Conservation (phyloP, 1,284 basidiomycete genomes). For the Ustilago cynodontis region DNA sequence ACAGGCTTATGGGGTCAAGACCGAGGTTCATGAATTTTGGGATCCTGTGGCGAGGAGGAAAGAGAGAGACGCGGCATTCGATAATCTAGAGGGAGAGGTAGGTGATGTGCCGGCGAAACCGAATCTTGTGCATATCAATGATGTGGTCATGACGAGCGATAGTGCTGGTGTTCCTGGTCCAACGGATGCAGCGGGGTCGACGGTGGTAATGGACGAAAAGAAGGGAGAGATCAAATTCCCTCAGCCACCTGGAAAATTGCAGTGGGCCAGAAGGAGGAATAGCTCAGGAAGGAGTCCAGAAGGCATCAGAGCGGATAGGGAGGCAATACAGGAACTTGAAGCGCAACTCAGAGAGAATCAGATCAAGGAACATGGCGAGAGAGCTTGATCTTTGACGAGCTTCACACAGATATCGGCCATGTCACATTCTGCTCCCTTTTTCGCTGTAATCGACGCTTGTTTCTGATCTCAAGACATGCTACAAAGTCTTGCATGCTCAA, state of each 20-base stretch:
- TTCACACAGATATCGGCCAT: no score
- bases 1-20: constrained; percentile 68
- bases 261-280: constrained; percentile 41
- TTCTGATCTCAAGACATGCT: background rate
- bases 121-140: constrained; percentile 35
- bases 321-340: constrained; percentile 40
- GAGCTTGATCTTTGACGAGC: constrained; percentile 11
- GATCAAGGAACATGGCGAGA: constrained; percentile 34
- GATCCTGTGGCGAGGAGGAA: constrained; percentile 60
- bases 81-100: constrained; percentile 31
- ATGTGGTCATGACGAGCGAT: constrained; percentile 22
- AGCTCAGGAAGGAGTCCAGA: constrained; percentile 45
- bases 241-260: constrained; percentile 16
- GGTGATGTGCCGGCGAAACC: constrained; percentile 16
- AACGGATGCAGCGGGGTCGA: background rate
- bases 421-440: background rate
- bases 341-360: constrained; percentile 34
- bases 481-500: background rate
- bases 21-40: constrained; percentile 65
- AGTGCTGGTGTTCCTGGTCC: background rate
- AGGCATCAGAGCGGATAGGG: constrained; percentile 46
- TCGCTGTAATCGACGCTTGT: background rate
- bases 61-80: constrained; percentile 61
- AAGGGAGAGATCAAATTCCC: background rate
- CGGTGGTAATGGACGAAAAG: constrained; percentile 1